These are phyloP conservation scores for Solanum chmielewskii DNA, from an alignment of 257 asterid genomes.

Conservation along the genomic window DNA sequence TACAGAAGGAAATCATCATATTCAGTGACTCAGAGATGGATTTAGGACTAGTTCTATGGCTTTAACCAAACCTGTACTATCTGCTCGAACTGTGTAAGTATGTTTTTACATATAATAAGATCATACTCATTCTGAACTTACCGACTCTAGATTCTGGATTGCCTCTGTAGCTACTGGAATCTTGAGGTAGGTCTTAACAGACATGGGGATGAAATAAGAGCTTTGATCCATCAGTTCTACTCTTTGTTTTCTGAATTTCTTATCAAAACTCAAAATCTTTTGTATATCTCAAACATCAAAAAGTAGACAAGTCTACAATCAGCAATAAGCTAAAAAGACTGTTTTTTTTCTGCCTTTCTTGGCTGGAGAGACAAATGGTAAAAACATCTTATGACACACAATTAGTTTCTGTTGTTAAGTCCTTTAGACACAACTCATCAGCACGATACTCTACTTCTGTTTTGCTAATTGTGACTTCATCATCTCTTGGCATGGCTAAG, in stretches of 20 bases:
- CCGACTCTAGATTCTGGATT: background rate
- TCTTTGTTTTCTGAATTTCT: background rate
- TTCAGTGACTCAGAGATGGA: conserved; percentile 32
- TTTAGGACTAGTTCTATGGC: conserved; percentile 18
- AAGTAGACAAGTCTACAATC: background rate
- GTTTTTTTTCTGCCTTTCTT: background rate
- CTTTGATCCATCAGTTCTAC: background rate
- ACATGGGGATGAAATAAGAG: background rate
- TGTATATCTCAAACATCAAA: background rate
- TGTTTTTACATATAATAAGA: background rate
- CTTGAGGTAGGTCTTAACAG: background rate
- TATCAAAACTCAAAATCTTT: background rate
- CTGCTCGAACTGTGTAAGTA: background rate
- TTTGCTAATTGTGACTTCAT: conserved; percentile 1
- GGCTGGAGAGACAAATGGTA: background rate
- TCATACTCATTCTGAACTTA: background rate
- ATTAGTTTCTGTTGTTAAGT: background rate
- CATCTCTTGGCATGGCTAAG: conserved; percentile 11
- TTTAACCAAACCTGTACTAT: background rate
- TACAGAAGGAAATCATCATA: conserved; percentile 19
- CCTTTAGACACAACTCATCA: background rate
- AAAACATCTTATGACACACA: background rate
- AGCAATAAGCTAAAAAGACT: background rate
- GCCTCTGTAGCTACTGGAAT: background rate
- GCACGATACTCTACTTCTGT: conserved; percentile 1